Conservation (phyloP, 495 filamentous ascomycete genomes). For the Penicillium mononematosum region DNA sequence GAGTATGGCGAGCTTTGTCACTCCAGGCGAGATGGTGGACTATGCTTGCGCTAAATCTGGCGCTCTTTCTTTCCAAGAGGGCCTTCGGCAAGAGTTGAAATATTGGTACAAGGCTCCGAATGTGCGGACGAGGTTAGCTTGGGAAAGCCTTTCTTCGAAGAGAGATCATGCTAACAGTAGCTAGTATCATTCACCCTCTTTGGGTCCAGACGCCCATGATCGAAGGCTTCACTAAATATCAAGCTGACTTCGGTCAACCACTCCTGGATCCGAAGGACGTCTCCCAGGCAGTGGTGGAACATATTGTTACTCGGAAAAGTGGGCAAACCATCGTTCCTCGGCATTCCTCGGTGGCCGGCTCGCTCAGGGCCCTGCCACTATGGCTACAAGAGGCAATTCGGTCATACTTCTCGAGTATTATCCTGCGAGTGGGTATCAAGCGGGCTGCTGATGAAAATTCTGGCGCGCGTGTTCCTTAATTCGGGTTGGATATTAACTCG, state of each 20-base stretch:
- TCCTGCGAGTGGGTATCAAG: conserved; percentile 1
- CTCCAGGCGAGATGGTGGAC: conserved; percentile 35
- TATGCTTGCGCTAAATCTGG: conserved; percentile 50
- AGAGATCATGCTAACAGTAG: neutral
- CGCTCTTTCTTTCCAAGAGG: conserved; percentile 46
- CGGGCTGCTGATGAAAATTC: neutral
- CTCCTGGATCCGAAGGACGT: conserved; percentile 54
- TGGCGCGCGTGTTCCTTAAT: neutral
- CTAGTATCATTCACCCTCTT: conserved; percentile 36
- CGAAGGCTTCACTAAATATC: conserved; percentile 52
- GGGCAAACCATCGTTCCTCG: conserved; percentile 36
- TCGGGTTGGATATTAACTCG: neutral
- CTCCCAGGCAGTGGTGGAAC: conserved; percentile 54
- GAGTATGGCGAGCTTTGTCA: conserved; percentile 45
- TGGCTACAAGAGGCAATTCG: conserved; percentile 20
- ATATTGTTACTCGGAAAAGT: conserved; percentile 51
- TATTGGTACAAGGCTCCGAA: conserved; percentile 26
- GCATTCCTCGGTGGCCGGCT: neutral
- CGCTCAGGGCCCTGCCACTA: conserved; percentile 10
- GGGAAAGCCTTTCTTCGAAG: neutral
- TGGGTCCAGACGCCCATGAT: conserved; percentile 57
- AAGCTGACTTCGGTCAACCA: conserved; percentile 49
- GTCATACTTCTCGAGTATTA: conserved; percentile 13
- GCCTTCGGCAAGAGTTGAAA: conserved; percentile 28
- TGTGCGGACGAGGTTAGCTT: conserved; percentile 25